A percentile compares a stretch with the other conserved stretches of the same genome.
phyloP scores from a whole-genome alignment of 2,329 filamentous ascomycete species.

The Calonectria naviculata region DNA sequence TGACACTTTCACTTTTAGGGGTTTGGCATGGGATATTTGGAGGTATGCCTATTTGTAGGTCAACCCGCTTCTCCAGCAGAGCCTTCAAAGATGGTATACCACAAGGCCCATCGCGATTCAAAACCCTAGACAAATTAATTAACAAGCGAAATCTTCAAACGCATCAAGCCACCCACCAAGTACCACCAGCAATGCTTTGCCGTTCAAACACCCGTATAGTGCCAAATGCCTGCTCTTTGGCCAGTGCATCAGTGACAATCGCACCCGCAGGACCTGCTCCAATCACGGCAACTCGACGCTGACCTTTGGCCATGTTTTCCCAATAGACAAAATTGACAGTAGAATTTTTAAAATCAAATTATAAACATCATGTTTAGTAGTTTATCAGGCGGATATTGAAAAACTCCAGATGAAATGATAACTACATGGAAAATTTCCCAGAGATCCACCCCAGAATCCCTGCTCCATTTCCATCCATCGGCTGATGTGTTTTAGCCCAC shows the following conservation, averaged over 20 bases:
- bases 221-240: background rate
- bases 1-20: background rate
- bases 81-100: background rate
- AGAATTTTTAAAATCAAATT: too few species aligned
- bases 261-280: background rate
- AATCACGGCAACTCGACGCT: background rate
- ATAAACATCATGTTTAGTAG: too few species aligned
- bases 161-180: background rate
- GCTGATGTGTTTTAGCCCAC: too few species aligned
- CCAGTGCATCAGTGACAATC: background rate
- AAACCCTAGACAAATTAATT: background rate
- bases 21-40: background rate
- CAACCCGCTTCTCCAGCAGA: background rate
- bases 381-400: too few species aligned
- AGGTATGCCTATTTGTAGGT: background rate
- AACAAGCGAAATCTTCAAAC: background rate
- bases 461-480: too few species aligned
- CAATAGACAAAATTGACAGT: too few species aligned
- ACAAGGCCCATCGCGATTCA: background rate
- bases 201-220: background rate
- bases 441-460: too few species aligned
- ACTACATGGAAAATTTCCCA: too few species aligned
- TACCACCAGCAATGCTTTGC: background rate
- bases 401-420: too few species aligned
- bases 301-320: background rate